Base-by-base conservation (phyloP, 179 eudicot species). In the Beta lomatogona region DNA sequence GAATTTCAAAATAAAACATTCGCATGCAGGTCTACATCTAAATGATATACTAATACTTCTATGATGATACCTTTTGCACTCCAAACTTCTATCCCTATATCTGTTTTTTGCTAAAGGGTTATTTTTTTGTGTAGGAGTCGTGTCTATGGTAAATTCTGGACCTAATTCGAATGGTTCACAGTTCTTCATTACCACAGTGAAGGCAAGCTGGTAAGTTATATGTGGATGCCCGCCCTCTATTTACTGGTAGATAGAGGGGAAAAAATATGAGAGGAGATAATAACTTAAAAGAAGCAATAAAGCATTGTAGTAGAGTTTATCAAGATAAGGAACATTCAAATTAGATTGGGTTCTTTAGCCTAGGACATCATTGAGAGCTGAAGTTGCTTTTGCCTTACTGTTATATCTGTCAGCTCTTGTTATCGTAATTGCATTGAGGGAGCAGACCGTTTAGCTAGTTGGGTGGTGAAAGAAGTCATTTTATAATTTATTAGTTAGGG, bases 161-260 rank as follows among this genome's bases (percentile, higher is more conserved):
- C 99, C 93, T 8, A 88, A 96, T 84, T 96, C 99, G 72, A 96
- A 94, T 78, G 97, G 94, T 76, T 92, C 98, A 48, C 99, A 96
- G 81, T 96, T 96, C 85, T 96, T 96, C 83, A 96, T 96, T 79
- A 94, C 99, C 75, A 96, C 99, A 41, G 98, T 96, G 55, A 96
- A 92, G 91, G 89, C 99, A 75, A 88, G 93, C 87, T 96, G 98
- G 99, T 96, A 89, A 86, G 95, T 87, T 50, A 54, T 61, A 48
- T 82, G 57, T 21, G 41, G 50, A 25, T 41, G 6, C 12, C 60
- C 0, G n/a, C 44, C 78, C 72, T 57, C 59, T 18, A 19, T 9
- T 36, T 50, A 44, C 72, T 63, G 41, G 60, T 25, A 67, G 15
- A 67, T 67, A 15, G n/a, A 58, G 63, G 14, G 63, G 14, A 58